phyloP scores from a whole-genome alignment of 441 rosid genomes.

The Isatis lusitanica region DNA sequence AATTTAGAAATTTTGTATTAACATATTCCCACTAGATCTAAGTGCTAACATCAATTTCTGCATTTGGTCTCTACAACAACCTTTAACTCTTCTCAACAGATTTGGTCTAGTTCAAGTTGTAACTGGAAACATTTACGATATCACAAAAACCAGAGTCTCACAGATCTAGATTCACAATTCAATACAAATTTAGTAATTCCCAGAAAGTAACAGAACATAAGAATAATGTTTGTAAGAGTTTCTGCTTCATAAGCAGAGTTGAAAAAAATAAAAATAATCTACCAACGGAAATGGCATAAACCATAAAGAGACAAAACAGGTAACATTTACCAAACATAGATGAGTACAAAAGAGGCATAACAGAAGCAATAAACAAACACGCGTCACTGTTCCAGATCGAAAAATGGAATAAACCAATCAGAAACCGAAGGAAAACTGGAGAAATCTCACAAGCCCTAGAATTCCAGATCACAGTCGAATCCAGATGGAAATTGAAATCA shows the following conservation, averaged over 20 bases:
- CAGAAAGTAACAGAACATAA: neutral
- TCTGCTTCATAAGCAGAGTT: neutral
- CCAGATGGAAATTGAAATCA: conserved; percentile 21
- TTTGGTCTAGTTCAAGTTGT: neutral
- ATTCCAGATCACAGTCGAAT: conserved; percentile 18
- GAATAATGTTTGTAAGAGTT: neutral
- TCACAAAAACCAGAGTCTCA: neutral
- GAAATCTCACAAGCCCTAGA: conserved; percentile 25
- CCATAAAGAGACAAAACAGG: conserved; percentile 19
- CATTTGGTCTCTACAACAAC: neutral
- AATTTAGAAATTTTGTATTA: too few species aligned
- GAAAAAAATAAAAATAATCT: neutral
- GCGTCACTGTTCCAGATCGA: conserved; percentile 4
- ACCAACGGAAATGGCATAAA: conserved; percentile 7
- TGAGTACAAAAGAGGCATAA: conserved; percentile 24
- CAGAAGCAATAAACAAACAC: neutral
- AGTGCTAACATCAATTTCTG: neutral
- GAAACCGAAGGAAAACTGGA: neutral
- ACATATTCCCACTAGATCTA: too few species aligned
- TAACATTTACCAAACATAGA: conserved; percentile 9
- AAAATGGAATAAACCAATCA: neutral
- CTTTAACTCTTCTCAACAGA: neutral
- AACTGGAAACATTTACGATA: neutral
- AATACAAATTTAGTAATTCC: neutral
- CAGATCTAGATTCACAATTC: conserved; percentile 17